Evolutionary conservation across 2,329 filamentous ascomycete genomes (phyloP).

Genomic region (Sporothrix dimorphospora): DNA sequence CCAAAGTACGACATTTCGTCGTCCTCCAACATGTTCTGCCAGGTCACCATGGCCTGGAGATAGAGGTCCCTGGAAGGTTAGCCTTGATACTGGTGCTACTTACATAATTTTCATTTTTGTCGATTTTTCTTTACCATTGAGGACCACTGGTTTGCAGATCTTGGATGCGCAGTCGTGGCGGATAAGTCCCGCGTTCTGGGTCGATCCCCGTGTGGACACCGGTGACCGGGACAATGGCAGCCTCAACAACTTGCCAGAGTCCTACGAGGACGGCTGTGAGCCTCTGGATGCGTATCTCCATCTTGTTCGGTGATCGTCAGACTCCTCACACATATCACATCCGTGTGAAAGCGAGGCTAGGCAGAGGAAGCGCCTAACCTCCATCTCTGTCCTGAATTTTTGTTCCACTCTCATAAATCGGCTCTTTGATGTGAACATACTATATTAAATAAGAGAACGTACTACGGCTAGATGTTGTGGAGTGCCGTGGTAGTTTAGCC

Average conservation of each 20-base stretch:
- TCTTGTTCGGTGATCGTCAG: not conserved
- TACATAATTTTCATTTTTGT: constrained; percentile 33
- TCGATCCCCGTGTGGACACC: constrained; percentile 42
- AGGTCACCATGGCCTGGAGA: constrained; percentile 46
- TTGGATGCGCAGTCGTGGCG: constrained; percentile 50
- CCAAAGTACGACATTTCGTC: constrained; percentile 52
- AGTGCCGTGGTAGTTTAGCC: constrained; percentile 4
- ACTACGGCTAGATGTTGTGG: not conserved
- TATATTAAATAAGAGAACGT: not conserved
- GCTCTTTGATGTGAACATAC: not conserved
- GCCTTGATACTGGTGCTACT: not conserved
- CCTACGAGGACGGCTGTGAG: not conserved
- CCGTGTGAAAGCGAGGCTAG: too few relatives aligned
- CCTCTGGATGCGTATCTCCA: not conserved
- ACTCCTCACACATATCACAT: not conserved
- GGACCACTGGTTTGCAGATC: constrained; percentile 44
- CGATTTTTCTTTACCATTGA: constrained; percentile 40
- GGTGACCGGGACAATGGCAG: constrained; percentile 36
- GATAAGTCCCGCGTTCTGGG: constrained; percentile 41
- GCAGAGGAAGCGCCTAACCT: not conserved
- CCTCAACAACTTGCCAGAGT: not conserved
- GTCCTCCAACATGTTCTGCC: constrained; percentile 44
- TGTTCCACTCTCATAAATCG: not conserved
- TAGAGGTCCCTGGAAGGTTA: constrained; percentile 47
- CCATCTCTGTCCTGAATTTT: not conserved